phyloP scores from a whole-genome alignment of 1,284 basidiomycete species.

The Hymenochaete sp. region DNA sequence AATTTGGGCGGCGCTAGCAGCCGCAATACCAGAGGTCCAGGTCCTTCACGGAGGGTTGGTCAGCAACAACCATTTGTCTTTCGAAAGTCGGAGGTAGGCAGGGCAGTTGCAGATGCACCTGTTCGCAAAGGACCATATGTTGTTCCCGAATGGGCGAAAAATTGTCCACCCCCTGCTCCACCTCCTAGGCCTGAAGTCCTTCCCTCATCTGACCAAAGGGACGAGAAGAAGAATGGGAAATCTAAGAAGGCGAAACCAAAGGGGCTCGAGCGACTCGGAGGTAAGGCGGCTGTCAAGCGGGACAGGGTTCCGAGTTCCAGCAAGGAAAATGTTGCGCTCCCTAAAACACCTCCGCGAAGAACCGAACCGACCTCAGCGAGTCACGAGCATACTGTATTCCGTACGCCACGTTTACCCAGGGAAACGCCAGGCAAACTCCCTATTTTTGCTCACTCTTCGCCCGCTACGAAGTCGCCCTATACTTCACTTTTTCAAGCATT shows the following conservation, averaged over 20 bases:
- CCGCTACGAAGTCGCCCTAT: constrained; percentile 5
- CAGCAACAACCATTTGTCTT: constrained; percentile 6
- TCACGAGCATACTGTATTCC: not conserved
- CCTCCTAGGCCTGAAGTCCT: constrained; percentile 1
- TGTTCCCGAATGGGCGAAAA: constrained; percentile 16
- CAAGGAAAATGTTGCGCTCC: not conserved
- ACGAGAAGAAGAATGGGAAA: constrained; percentile 1
- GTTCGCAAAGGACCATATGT: constrained; percentile 15
- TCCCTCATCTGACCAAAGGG: not conserved
- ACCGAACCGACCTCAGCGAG: not conserved
- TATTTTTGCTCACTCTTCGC: constrained; percentile 16
- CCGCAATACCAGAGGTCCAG: too few species aligned
- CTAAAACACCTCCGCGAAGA: not conserved
- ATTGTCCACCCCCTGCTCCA: constrained; percentile 12
- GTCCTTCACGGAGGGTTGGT: too few species aligned
- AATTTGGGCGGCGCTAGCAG: too few species aligned
- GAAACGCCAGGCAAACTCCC: constrained; percentile 6
- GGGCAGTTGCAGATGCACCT: not conserved
- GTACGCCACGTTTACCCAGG: constrained; percentile 2
- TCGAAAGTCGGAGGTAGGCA: not conserved
- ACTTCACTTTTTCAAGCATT: constrained; percentile 15
- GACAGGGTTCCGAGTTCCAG: not conserved
- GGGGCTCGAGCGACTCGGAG: constrained; percentile 10
- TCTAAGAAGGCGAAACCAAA: constrained; percentile 13
- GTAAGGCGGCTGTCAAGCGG: constrained; percentile 1